These are phyloP conservation scores for Colletotrichum aenigma DNA, from an alignment of 2,329 filamentous ascomycete genomes.

Conservation along the genomic window DNA sequence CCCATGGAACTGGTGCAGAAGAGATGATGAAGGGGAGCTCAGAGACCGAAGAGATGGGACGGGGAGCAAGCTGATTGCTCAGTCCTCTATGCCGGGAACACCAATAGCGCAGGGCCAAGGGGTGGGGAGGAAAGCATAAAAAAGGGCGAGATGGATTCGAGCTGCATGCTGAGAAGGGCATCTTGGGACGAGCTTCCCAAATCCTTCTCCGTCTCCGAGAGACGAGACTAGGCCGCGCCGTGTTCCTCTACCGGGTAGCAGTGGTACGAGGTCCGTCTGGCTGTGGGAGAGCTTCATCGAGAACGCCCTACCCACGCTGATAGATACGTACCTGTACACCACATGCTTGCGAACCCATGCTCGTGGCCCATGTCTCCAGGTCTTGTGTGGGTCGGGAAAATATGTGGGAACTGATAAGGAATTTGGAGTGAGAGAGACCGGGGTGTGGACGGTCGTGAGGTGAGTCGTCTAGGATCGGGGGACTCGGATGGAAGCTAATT, in stretches of 20 bases:
- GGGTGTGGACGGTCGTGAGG: background rate
- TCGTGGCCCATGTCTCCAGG: background rate
- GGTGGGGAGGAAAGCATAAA: constrained; percentile 3
- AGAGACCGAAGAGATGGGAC: background rate
- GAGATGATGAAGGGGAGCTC: background rate
- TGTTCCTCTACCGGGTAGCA: background rate
- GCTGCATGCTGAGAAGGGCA: background rate
- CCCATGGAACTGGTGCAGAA: constrained; percentile 4
- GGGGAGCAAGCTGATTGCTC: constrained; percentile 1
- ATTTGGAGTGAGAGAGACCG: background rate
- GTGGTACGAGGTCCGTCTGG: background rate
- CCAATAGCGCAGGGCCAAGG: constrained; percentile 7
- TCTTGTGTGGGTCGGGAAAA: background rate
- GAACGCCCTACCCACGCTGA: background rate
- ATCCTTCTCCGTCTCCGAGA: background rate
- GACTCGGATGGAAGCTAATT: constrained; percentile 9
- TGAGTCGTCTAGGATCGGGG: constrained; percentile 1
- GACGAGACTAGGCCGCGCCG: background rate
- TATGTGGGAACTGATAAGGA: constrained; percentile 22
- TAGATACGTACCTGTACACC: background rate
- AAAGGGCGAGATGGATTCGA: background rate
- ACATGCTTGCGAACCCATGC: background rate
- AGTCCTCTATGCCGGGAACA: background rate
- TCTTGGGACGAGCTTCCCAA: background rate
- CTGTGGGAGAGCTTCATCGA: constrained; percentile 8